Evolutionary conservation across 768 basidiomycete genomes (phyloP), one percentile per base, ranked within the genome.

Genomic region (Leccinellum rugosiceps): DNA sequence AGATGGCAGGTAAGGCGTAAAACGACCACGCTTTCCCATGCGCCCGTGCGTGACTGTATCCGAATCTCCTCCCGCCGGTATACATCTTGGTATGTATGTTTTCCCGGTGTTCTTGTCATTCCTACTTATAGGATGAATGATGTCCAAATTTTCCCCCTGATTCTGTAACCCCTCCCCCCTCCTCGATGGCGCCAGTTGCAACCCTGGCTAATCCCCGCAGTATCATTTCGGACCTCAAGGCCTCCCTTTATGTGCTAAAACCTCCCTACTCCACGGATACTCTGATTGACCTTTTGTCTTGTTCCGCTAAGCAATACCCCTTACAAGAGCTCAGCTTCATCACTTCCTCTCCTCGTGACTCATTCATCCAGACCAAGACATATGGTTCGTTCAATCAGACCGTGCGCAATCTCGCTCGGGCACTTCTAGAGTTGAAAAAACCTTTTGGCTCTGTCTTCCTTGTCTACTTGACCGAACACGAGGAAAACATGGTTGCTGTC

Each of bases 341-440:
- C 45, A 57, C 66, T 1, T 70, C 67, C 9, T 68, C 63, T 30
- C 68, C 63, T 30, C 68, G 59, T 26, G 67, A 70, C 55, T 63
- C 66, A 0, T 63, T 61, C 7, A 60, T 68, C 23, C 59, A 51
- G 32, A 48, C 47, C 47, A 48, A n/a, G 47, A 48, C 47, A 17
- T 48, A 28, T n/a, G 17, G 47, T 11, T 25, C 47, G 25, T 48
- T 55, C 17, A 48, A 48, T 10, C 26, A 11, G 8, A 28, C 26
- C 26, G 47, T 48, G 17, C 47, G 47, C 47, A 48, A 48, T 13
- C 47, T 48, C 6, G 47, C 47, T 23, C 47, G 47, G 8, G 26
- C 47, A 26, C 26, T 48, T 10, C 25, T 26, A 4, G 47, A 48
- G 11, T 23, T 48, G 47, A 28, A 48, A 26, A 48, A 48, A 28